A percentile compares a stretch with the other conserved stretches of the same genome.
Evolutionary conservation across 1,284 basidiomycete species (phyloP).

Genomic region (Leucoagaricus sp.): DNA sequence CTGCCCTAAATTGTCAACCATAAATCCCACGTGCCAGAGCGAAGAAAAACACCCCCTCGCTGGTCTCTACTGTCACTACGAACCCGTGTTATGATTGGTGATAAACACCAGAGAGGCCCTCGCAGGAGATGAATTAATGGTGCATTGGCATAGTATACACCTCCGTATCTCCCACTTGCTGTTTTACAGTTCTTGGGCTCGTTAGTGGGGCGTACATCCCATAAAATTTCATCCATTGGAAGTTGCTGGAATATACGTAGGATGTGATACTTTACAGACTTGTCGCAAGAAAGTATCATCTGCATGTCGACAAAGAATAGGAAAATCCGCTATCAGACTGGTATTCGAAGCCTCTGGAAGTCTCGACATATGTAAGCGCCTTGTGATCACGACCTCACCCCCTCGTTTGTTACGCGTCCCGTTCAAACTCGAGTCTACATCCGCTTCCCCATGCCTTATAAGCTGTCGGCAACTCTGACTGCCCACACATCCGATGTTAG

Average conservation of each 20-base stretch:
- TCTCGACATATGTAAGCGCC: not conserved
- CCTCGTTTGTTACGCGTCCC: not conserved
- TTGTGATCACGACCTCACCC: constrained; percentile 1
- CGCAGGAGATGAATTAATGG: constrained; percentile 89
- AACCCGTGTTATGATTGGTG: constrained; percentile 47
- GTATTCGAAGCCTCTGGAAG: constrained; percentile 2
- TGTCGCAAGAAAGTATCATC: no score
- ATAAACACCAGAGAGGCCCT: constrained; percentile 64
- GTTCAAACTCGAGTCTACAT: not conserved
- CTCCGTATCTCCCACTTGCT: constrained; percentile 82
- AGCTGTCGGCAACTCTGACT: constrained; percentile 76
- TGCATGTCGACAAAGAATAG: no score
- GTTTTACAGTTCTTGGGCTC: constrained; percentile 66
- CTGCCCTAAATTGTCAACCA: constrained; percentile 19
- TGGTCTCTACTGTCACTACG: constrained; percentile 53
- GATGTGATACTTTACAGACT: no score
- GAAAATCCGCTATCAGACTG: no score
- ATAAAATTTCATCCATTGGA: constrained; percentile 8
- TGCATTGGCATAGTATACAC: constrained; percentile 82
- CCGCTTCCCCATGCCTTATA: constrained; percentile 67
- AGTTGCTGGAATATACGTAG: no score
- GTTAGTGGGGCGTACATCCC: constrained; percentile 82
- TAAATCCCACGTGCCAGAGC: not conserved
- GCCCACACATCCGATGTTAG: constrained; percentile 77
- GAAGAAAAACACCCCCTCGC: constrained; percentile 53